These are phyloP conservation scores for Leccinum broughii DNA, from an alignment of 768 basidiomycete genomes.

Conservation along the genomic window DNA sequence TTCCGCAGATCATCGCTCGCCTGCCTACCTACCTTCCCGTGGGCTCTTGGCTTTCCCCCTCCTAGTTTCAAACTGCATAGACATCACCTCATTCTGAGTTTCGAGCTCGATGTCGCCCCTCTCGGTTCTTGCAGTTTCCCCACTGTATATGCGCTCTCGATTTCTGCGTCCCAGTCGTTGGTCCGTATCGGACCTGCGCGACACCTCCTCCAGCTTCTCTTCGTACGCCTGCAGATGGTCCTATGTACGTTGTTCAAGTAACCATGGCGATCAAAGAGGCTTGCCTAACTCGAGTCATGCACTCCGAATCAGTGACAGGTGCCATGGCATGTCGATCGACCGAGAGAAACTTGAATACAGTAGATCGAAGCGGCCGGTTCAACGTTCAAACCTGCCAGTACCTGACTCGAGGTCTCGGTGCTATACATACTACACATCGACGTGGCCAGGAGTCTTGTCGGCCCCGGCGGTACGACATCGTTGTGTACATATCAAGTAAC, in stretches of 20 bases:
- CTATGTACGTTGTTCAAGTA: neutral
- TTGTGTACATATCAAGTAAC: no score
- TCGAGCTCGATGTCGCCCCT: constrained; percentile 22
- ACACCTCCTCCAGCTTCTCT: constrained; percentile 39
- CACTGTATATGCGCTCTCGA: constrained; percentile 18
- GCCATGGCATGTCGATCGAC: neutral
- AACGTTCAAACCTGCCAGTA: neutral
- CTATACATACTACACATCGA: neutral
- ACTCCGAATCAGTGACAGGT: neutral
- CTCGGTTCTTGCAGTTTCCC: constrained; percentile 29
- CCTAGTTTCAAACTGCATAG: neutral
- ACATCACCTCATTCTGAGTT: constrained; percentile 18
- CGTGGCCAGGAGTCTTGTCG: neutral
- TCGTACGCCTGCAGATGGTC: constrained; percentile 39
- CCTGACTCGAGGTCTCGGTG: neutral
- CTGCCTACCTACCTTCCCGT: no score
- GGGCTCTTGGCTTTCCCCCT: neutral
- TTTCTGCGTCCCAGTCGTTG: constrained; percentile 29
- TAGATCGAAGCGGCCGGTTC: no score
- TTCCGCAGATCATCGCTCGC: neutral
- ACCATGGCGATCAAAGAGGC: neutral
- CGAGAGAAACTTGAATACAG: neutral
- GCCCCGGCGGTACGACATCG: no score
- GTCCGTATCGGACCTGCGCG: constrained; percentile 11
- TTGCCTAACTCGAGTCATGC: neutral